phyloP scores from a whole-genome alignment of 2,329 filamentous ascomycete genomes.

The Cladosporium sp. region DNA sequence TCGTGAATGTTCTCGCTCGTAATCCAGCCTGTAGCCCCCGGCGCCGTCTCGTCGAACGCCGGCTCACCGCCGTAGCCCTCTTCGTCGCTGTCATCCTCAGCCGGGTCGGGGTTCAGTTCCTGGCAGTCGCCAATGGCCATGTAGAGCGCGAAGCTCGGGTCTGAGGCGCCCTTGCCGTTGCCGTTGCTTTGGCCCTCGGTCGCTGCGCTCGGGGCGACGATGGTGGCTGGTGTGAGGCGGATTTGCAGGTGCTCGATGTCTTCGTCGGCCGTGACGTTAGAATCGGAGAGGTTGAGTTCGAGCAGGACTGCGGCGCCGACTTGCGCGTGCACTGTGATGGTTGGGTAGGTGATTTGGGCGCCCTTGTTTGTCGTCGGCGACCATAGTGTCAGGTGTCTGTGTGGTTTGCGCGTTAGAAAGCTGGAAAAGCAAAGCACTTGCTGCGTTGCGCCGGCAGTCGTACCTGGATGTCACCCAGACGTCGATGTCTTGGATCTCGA shows the following conservation, averaged over 20 bases:
- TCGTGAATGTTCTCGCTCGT: constrained; percentile 88
- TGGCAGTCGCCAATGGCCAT: constrained; percentile 73
- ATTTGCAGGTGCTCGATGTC: constrained; percentile 66
- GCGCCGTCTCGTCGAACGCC: constrained; percentile 57
- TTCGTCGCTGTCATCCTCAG: constrained; percentile 45
- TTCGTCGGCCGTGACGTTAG: constrained; percentile 62
- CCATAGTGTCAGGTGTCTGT: constrained; percentile 62
- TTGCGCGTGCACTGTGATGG: constrained; percentile 74
- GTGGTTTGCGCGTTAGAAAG: constrained; percentile 36
- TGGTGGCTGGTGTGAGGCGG: constrained; percentile 59
- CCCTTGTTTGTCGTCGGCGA: constrained; percentile 60
- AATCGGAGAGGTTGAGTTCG: constrained; percentile 65
- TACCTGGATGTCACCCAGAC: constrained; percentile 53
- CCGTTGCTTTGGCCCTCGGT: constrained; percentile 6
- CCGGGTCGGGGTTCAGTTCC: constrained; percentile 72
- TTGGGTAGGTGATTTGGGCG: constrained; percentile 70
- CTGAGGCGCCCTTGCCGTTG: constrained; percentile 15
- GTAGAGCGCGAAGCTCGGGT: constrained; percentile 57
- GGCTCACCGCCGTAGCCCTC: neutral
- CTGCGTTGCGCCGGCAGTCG: constrained; percentile 10
- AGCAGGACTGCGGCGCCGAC: constrained; percentile 66
- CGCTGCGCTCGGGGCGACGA: constrained; percentile 7
- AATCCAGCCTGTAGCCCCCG: constrained; percentile 79
- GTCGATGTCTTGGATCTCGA: constrained; percentile 38
- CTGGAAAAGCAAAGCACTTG: neutral